Evolutionary conservation across 2,329 filamentous ascomycete species (phyloP), one percentile per base, ranked within the genome.

Genomic region (Ophiostoma sp.): DNA sequence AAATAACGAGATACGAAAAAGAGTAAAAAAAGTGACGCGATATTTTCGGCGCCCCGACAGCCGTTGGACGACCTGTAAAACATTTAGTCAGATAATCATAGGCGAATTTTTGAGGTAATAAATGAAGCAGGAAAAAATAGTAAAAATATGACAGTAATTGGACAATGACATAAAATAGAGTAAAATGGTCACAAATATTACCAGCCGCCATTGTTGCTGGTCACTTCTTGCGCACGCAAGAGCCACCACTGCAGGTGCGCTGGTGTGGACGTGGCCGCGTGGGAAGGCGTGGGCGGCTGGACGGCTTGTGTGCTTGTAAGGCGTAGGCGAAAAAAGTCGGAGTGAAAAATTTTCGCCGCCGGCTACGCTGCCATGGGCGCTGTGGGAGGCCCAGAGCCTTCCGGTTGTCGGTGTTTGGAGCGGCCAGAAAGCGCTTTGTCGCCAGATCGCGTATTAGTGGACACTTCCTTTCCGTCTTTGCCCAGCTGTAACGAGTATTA

Each of bases 271-370:
- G 63, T 63, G 12, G 42, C 42, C 42, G 42, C 50, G 22, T 55
- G 50, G 50, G 22, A 55, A 66, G 39, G 39, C 39, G 39, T 28
- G 17, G 22, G 7, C 7, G 22, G 50, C 6, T 45, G 36, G 36
- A 15, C n/a, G 19, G 57, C 31, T 66, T 19, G 17, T 19, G 45
- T 9, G 57, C 31, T 68, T 19, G 19, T n/a, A 68, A 68, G 17
- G 42, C 42, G 45, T 52, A 31, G 66, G 66, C 66, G 45, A 50
- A 66, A 55, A 63, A 61, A 50, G 55, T 48, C 59, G 69, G 17
- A 48, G 64, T 64, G 63, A 72, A 72, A 72, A 66, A 28, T 72
- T 72, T 72, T 68, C 42, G 31, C 63, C 45, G 70, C 70, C 45
- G 25, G 70, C 57, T 48, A 45, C 31, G 19, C 45, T 42, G 28